These are phyloP conservation scores for Saccharomycopsis guyanensis DNA, from an alignment of 805 yeast species.

Conservation along the genomic window DNA sequence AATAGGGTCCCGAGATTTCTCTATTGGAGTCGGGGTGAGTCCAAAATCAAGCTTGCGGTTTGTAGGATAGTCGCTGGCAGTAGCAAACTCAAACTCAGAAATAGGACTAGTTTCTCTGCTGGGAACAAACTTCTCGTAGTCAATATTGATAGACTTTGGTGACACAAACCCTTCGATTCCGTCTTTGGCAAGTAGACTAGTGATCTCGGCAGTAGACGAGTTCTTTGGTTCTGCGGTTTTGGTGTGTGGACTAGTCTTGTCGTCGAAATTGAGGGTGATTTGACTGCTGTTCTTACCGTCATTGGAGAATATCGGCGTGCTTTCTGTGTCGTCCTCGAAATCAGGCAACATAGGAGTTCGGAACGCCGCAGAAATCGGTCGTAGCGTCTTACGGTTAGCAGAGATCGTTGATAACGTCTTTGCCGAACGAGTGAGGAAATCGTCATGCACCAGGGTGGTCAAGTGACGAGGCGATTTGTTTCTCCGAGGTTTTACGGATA, in stretches of 20 bases:
- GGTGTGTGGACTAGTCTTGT: not conserved
- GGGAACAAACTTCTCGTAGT: conserved; percentile 14
- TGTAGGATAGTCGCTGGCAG: conserved; percentile 5
- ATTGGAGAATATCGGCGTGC: conserved; percentile 15
- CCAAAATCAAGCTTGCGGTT: conserved; percentile 12
- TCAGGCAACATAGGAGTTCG: conserved; percentile 17
- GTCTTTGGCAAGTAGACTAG: conserved; percentile 11
- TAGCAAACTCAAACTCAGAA: conserved; percentile 14
- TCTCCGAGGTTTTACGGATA: conserved; percentile 2
- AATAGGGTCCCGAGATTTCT: conserved; percentile 20
- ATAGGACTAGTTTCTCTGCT: conserved; percentile 11
- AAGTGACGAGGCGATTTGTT: conserved; percentile 9
- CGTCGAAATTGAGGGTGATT: conserved; percentile 17
- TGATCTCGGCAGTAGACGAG: conserved; percentile 7
- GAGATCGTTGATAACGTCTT: conserved; percentile 16
- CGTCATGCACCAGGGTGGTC: conserved; percentile 13
- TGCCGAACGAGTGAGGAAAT: conserved; percentile 16
- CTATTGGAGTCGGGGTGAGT: conserved; percentile 19
- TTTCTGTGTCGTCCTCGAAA: conserved; percentile 18
- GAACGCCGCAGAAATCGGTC: conserved; percentile 20
- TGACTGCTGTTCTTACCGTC: conserved; percentile 17
- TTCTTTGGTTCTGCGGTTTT: not conserved
- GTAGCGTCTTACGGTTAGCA: conserved; percentile 12
- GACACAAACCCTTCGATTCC: conserved; percentile 10
- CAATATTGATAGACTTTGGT: conserved; percentile 9